A percentile compares a stretch with the other conserved stretches of the same genome.
Evolutionary conservation across 345 rosid genomes (phyloP).

Genomic region (Dovyalis caffra): DNA sequence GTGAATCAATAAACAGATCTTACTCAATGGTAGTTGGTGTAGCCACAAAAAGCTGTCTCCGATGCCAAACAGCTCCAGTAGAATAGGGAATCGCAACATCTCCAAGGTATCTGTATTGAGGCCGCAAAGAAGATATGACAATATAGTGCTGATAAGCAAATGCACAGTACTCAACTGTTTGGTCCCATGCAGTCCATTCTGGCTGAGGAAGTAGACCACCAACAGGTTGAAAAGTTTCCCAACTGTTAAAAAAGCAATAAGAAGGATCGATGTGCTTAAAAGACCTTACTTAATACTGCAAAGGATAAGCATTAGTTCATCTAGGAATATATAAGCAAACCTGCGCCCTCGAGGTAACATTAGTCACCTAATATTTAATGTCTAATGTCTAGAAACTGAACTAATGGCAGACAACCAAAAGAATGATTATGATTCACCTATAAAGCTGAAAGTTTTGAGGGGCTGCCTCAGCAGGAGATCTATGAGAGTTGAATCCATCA

Average conservation of each 20-base stretch:
- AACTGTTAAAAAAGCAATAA: conserved; percentile 49
- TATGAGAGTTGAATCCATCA: conserved; percentile 70
- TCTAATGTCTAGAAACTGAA: not conserved
- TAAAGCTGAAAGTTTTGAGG: conserved; percentile 89
- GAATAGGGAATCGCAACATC: conserved; percentile 94
- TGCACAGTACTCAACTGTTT: conserved; percentile 97
- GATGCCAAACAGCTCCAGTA: conserved; percentile 98
- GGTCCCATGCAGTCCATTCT: conserved; percentile 99
- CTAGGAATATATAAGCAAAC: no score
- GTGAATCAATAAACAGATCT: conserved; percentile 26
- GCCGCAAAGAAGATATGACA: conserved; percentile 90
- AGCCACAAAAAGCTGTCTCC: conserved; percentile 93
- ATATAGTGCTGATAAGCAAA: conserved; percentile 90
- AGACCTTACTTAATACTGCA: not conserved
- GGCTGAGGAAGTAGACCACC: conserved; percentile 98
- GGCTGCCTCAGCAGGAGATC: conserved; percentile 72
- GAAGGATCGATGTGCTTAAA: conserved; percentile 2
- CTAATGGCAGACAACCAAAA: no score
- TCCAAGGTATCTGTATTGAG: conserved; percentile 93
- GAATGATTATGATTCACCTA: conserved; percentile 49
- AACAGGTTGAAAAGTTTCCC: conserved; percentile 97
- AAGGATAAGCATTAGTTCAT: no score
- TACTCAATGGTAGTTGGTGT: conserved; percentile 99
- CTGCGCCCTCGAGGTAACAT: no score
- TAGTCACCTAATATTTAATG: not conserved